Base-by-base conservation (phyloP, 495 filamentous ascomycete species). In the Daldinia bambusicola region DNA sequence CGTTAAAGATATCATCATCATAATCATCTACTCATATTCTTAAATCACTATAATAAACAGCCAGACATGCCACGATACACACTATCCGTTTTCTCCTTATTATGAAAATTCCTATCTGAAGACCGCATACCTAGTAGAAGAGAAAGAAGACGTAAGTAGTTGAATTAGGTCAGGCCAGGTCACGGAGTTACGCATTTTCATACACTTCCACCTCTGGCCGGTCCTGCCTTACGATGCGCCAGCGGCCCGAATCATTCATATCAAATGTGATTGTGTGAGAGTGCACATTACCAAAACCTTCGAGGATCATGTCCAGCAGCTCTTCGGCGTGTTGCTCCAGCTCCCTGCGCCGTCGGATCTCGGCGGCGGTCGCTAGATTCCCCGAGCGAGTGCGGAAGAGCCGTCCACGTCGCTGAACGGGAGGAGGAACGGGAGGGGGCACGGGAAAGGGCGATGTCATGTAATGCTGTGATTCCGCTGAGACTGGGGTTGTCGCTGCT, bases 151-250 rank as follows among this genome's bases (percentile, higher is more conserved):
- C 22, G 12, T 18, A 41, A 38, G 43, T 30, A 32, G 18, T 12
- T 3, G 13, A 53, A 53, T 32, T n/a, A 31, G 14, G 22, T 43
- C 40, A 5, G 14, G 22, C n/a, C 40, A 5, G 12, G 12, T 14
- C 50, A 32, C 22, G 22, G 22, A 32, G 13, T 30, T 63, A 62
- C 38, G 37, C 26, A 14, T 61, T 53, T n/a, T 74, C 68, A 8
- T 69, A 68, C 14, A 51, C 14, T 38, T 78, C 76, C 30, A 77
- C 75, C 60, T 70, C 74, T 34, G 58, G 66, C 14, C 67, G 63
- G 6, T 69, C 71, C 63, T 13, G 52, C 63, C 75, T 74, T 61
- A 66, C 70, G 70, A 76, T 70, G n/a, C 75, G 72, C 78, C 75
- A 82, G 53, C 68, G 72, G 41, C 74, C 76, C 18, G 43, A 63